Base-by-base conservation (phyloP, 208 protist genomes). In the Crithidia expoeki region DNA sequence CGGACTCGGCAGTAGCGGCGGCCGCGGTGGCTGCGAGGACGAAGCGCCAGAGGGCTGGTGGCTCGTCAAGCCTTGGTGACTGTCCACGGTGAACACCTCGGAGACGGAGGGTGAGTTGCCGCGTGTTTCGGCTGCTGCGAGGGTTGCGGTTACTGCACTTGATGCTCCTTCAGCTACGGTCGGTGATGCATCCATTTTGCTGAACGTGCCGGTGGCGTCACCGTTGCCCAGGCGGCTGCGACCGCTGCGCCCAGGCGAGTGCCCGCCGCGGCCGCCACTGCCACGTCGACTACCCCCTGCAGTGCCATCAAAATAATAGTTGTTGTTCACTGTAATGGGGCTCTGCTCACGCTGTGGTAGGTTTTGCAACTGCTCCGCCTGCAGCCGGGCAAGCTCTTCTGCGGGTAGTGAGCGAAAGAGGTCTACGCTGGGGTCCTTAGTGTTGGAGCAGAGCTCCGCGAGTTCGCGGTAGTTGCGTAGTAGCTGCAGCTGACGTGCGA, bases 381-480 rank as follows among this genome's bases (percentile, higher is more conserved):
- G 81, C 75, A 76, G 55, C n/a, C 74, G 70, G 17, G 80, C 79
- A n/a, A 90, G 69, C 52, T 79, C 60, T 62, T 86, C 84, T 4
- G 78, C 49, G 2, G 76, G 65, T 57, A 85, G 50, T 3, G 70
- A 27, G 42, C 46, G 70, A 30, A 86, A 85, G 33, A 85, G 67
- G 57, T 77, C 76, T 7, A 56, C 59, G 34, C 58, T 64, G 21
- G 84, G 72, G 76, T 79, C 62, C 19, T 56, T 44, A 4, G 81
- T 90, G 66, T 79, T 63, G 49, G 80, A 44, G 79, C 84, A 90
- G 50, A 90, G 61, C 58, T 86, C 81, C 4, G 81, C 71, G 1
- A 90, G 66, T 61, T 85, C 72, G 19, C 83, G 78, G 71, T 90
- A 88, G 75, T 88, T 90, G 36, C 80, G 81, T 57, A 90, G 70